These are phyloP conservation scores for Aspergillus hancockii DNA, from an alignment of 495 filamentous ascomycete genomes.

Conservation along the genomic window DNA sequence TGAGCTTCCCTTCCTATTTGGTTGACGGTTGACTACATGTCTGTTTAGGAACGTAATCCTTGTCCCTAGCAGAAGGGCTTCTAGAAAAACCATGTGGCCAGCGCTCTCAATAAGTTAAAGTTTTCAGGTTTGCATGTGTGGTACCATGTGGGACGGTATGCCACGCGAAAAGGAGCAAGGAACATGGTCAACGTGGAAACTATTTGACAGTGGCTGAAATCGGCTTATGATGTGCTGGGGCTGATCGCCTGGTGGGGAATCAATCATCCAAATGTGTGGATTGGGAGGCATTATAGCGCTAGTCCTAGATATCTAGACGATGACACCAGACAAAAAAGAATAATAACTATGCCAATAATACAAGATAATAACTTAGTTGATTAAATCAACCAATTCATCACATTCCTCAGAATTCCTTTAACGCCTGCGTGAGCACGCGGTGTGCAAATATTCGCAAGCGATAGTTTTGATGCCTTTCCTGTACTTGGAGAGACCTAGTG, in stretches of 20 bases:
- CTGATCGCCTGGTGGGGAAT: background rate
- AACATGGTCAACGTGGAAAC: conserved; percentile 1
- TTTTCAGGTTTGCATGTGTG: conserved; percentile 1
- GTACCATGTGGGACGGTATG: background rate
- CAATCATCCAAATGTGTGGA: background rate
- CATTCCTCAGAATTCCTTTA: too few species aligned
- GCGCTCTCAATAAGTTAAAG: background rate
- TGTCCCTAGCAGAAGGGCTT: background rate
- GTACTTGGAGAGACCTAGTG: background rate
- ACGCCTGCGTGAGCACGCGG: too few species aligned
- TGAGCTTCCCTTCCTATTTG: background rate
- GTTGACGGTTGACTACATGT: background rate
- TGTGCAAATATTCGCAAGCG: too few species aligned
- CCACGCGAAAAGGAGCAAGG: background rate
- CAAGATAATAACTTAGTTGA: too few species aligned
- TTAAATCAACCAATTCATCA: too few species aligned
- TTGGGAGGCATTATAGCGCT: too few species aligned
- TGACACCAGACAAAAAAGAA: too few species aligned
- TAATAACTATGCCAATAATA: too few species aligned
- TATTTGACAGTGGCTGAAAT: background rate
- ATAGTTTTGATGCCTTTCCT: background rate
- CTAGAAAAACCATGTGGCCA: conserved; percentile 4
- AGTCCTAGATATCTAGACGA: too few species aligned
- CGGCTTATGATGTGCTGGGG: background rate
- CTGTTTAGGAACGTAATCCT: background rate